Evolutionary conservation across 2,329 filamentous ascomycete species (phyloP).

Genomic region (Volutella citrinella): DNA sequence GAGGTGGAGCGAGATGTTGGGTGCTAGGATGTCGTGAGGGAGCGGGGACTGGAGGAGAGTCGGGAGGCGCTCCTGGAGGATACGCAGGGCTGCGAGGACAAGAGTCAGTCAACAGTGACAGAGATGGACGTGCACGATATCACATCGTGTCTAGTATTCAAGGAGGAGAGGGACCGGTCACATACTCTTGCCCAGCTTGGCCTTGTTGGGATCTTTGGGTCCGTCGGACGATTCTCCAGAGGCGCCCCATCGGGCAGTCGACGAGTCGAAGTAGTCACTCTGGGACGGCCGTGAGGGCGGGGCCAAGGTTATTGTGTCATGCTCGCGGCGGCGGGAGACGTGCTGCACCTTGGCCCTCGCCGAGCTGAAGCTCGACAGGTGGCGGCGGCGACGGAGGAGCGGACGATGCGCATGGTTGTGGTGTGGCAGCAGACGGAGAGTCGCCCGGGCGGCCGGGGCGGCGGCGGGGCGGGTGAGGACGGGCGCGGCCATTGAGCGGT

Average conservation of each 20-base stretch:
- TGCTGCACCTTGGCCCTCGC: constrained; percentile 30
- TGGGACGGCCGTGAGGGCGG: no score
- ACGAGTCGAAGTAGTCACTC: constrained; percentile 31
- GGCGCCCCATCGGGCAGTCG: constrained; percentile 26
- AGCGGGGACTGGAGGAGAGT: constrained; percentile 64
- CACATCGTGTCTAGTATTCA: no score
- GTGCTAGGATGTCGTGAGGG: constrained; percentile 73
- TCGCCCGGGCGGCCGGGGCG: constrained; percentile 21
- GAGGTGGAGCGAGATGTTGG: constrained; percentile 68
- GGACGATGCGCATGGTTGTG: no score
- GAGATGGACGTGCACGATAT: not conserved
- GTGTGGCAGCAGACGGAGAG: no score
- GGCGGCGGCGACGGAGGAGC: constrained; percentile 16
- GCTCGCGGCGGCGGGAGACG: no score
- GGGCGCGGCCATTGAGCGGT: constrained; percentile 33
- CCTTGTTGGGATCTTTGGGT: constrained; percentile 53
- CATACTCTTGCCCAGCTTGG: constrained; percentile 63
- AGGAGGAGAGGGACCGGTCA: no score
- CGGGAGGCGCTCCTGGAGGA: constrained; percentile 65
- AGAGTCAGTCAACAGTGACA: constrained; percentile 3
- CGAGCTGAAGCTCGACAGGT: constrained; percentile 27
- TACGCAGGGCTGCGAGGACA: constrained; percentile 51
- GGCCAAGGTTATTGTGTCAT: no score
- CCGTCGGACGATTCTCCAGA: constrained; percentile 30
- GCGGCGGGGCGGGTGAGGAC: constrained; percentile 25